Evolutionary conservation across 2,329 filamentous ascomycete genomes (phyloP).

Genomic region (Neofusicoccum ribis): DNA sequence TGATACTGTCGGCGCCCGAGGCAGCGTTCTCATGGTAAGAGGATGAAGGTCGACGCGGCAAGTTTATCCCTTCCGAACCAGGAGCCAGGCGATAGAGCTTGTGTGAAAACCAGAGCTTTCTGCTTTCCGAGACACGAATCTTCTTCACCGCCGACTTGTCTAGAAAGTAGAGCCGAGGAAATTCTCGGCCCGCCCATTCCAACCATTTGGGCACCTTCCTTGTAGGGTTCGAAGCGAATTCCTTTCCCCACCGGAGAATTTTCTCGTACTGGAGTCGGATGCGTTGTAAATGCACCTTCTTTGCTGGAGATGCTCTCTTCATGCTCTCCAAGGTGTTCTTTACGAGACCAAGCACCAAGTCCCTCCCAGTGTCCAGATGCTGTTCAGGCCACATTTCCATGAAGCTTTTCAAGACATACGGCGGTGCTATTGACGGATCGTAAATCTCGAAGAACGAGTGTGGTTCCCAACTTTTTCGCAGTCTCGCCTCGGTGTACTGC

Average conservation of each 20-base stretch:
- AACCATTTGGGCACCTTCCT: no score
- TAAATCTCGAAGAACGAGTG: no score
- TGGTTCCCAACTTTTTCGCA: no score
- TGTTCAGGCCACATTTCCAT: neutral
- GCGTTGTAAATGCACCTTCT: neutral
- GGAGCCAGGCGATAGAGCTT: neutral
- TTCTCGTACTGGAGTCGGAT: no score
- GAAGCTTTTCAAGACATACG: neutral
- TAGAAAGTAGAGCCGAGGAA: neutral
- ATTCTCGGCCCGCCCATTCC: neutral
- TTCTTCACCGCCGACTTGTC: neutral
- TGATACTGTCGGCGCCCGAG: neutral
- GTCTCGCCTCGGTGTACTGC: no score
- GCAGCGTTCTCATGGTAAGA: neutral
- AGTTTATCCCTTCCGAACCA: no score
- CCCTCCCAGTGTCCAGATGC: neutral
- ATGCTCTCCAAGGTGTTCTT: neutral
- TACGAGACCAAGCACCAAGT: no score
- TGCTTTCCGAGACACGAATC: neutral
- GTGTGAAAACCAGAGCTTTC: neutral
- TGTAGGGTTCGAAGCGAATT: no score
- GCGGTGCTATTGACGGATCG: neutral
- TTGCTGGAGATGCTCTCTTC: neutral
- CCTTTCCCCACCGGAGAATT: no score
- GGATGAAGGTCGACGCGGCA: neutral